Base-by-base conservation (phyloP, 169 alveolate genomes). In the Hepatocystis sp. region DNA sequence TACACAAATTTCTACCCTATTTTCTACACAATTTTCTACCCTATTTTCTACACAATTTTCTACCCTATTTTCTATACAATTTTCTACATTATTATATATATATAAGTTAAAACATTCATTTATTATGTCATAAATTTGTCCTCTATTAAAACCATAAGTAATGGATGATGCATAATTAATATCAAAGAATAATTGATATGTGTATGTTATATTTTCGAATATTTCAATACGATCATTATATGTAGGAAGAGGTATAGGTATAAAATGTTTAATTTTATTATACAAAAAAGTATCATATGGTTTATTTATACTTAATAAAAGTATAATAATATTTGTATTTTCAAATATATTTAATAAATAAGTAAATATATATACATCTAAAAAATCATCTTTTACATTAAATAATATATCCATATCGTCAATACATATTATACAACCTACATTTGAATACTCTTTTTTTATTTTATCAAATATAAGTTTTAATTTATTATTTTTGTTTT, bases 371-470 rank as follows among this genome's bases (percentile, higher is more conserved):
- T 71, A 71, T 51, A 71, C 2, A 44, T 71, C 86, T 25, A 49
- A 44, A 0, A 76, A 40, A 71, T 71, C 86, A 15, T 71, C 86
- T 56, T 71, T 71, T 23, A 63, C 40, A 10, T 60, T 42, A 71
- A 71, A 64, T 32, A 71, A 25, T 19, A 71, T 51, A 71, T 71
- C 86, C 32, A 71, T 44, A 51, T 71, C 86, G 51, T 71, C 86
- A 56, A 71, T 71, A 61, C 86, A 71, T 4, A 71, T 51, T 19
- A 71, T 71, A 2, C n/a, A n/a, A n/a, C n/a, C n/a, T n/a, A 44
- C 64, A 36, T 58, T 61, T 56, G 55, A 10, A 71, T 71, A 71
- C 25, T 71, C 86, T 8, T 71, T 71, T 25, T 44, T 71, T 71
- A 71, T 71, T 15, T 71, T 63, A 34, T 71, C 86, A 71, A 71